phyloP scores from a whole-genome alignment of 202 grass and related monocot genomes.

The Carex arenaria region DNA sequence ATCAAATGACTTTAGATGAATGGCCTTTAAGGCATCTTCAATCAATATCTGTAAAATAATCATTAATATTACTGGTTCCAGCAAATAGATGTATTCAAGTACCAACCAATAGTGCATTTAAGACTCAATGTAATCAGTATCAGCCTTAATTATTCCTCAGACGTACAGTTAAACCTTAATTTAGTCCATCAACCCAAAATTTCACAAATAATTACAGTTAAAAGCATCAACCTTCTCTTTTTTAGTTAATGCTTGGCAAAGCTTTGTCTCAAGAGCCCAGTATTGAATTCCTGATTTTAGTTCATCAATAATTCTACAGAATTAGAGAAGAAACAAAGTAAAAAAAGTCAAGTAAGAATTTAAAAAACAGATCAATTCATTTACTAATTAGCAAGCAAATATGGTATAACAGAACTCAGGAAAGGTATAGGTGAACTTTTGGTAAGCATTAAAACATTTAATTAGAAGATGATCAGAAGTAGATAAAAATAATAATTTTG shows the following conservation, averaged over 20 bases:
- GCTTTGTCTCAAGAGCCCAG: conserved; percentile 78
- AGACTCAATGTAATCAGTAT: too few species aligned
- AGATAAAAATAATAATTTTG: neutral
- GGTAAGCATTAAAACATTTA: neutral
- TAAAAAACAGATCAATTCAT: neutral
- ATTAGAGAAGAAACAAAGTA: conserved; percentile 10
- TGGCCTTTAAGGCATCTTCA: conserved; percentile 76
- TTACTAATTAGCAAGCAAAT: neutral
- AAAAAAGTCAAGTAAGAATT: neutral
- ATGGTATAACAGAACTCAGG: neutral
- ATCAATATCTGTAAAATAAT: conserved; percentile 54
- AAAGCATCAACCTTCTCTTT: conserved; percentile 48
- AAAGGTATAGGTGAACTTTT: neutral
- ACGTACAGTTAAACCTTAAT: neutral
- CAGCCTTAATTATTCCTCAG: neutral
- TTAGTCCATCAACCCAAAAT: conserved; percentile 15
- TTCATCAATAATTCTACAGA: conserved; percentile 59
- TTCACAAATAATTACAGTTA: neutral
- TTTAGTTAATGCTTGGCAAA: conserved; percentile 62
- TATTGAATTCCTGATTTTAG: conserved; percentile 68
- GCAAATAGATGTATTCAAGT: neutral
- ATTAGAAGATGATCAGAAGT: neutral
- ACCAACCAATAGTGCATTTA: neutral
- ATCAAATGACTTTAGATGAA: conserved; percentile 96
- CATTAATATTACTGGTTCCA: neutral